Conservation (phyloP, 768 basidiomycete species). For the Leccinum aurantiacum region DNA sequence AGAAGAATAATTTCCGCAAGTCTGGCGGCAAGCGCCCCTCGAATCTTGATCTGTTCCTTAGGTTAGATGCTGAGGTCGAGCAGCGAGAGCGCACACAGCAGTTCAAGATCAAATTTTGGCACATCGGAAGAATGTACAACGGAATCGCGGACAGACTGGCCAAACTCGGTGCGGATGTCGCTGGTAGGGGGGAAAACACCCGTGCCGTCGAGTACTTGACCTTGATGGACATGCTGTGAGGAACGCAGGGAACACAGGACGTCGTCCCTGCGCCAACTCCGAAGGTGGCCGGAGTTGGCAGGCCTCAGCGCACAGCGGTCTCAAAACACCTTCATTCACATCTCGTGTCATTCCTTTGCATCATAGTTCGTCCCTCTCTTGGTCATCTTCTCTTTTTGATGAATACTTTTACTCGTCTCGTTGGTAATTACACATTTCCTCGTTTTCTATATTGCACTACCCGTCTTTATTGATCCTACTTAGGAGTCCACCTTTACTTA, state of each 20-base stretch:
- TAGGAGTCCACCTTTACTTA: too few species aligned
- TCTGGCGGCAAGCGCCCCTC: neutral
- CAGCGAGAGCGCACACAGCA: neutral
- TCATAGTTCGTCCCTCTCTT: too few species aligned
- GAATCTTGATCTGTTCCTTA: conserved; percentile 10
- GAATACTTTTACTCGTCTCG: too few species aligned
- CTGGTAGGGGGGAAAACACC: neutral
- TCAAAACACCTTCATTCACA: too few species aligned
- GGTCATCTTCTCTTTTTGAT: too few species aligned
- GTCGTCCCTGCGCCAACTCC: neutral
- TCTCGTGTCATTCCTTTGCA: too few species aligned
- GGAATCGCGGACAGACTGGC: conserved; percentile 25
- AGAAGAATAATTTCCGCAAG: conserved; percentile 4
- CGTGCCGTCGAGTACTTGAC: neutral
- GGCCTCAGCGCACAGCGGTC: too few species aligned
- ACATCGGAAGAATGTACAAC: conserved; percentile 28
- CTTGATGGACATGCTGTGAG: neutral
- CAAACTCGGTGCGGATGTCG: neutral
- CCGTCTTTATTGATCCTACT: too few species aligned
- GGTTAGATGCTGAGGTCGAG: conserved; percentile 2
- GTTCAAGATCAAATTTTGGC: conserved; percentile 26
- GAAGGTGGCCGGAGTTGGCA: neutral
- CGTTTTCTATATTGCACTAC: too few species aligned
- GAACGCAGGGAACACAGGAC: neutral
- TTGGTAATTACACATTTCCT: too few species aligned